Base-by-base conservation (phyloP, 225 moss, liverwort and hornwort genomes). In the Takakia lepidozioides region DNA sequence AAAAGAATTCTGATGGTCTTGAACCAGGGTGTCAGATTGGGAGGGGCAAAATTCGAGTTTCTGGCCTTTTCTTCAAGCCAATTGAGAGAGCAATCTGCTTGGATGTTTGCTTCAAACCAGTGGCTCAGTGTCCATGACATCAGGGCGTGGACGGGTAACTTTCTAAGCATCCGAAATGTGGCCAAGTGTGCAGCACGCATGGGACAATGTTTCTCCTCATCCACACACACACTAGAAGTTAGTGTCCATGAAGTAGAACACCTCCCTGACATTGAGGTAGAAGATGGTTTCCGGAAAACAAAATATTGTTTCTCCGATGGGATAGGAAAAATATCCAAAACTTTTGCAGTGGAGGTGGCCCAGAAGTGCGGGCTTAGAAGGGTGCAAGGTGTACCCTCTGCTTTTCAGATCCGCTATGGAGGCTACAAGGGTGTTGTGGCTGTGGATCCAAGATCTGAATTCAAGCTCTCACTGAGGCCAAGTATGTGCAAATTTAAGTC, bases 161-260 rank as follows among this genome's bases (percentile, higher is more conserved):
- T 93, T 30, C 42, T 84, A 17, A 29, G 39, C 8, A 86, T 93
- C 8, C 73, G 68, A 37, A 93, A 93, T 48, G 93, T 93, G 26
- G 89, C 86, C 1, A 69, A 86, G 46, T 89, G 78, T 71, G 89
- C 93, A 44, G 89, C 93, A 13, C 78, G 93, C 3, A 93, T 93
- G 93, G 89, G 93, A 5, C 93, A 89, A 57, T 93, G 89, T 63
- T 93, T 93, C 53, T 93, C 93, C 19, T 84, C 89, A 0, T 86
- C 93, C 2, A 84, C 75, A 24, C 75, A 78, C 13, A 84, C 93
- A 5, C 58, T 93, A 19, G 65, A 73, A 49, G 86, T 93, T 10
- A 34, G 44, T 23, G 16, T 4, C 1, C 28, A 52, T 19, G 86
- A 86, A 46, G 65, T 84, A 1, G 75, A 76, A 21, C 1, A 30